Conservation (phyloP, 2,329 filamentous ascomycete genomes). For the Exophiala oligosperma region DNA sequence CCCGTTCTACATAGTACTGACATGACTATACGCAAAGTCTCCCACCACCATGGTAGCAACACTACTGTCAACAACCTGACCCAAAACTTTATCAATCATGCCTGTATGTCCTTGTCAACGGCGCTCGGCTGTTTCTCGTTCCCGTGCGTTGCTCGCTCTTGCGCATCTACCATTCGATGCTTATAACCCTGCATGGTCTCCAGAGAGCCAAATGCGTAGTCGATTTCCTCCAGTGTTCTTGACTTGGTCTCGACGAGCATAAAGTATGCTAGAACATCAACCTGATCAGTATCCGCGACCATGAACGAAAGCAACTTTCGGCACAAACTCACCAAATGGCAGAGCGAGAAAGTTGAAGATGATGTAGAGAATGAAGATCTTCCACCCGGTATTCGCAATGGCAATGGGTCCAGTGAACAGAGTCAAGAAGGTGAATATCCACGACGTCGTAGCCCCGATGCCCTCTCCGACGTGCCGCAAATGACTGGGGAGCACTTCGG, state of each 20-base stretch:
- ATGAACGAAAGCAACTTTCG: background rate
- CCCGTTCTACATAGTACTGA: no score
- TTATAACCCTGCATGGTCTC: background rate
- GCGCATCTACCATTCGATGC: background rate
- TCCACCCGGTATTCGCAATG: background rate
- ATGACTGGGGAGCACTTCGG: slow-evolving; percentile 1
- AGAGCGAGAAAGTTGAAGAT: slow-evolving; percentile 42
- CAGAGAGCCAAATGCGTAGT: background rate
- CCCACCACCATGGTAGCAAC: no score
- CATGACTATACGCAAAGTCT: no score
- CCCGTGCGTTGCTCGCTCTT: no score
- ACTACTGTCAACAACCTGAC: no score
- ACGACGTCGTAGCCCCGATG: background rate
- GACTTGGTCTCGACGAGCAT: slow-evolving; percentile 1
- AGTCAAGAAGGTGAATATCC: slow-evolving; percentile 3
- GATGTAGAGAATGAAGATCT: slow-evolving; percentile 5
- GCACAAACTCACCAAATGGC: slow-evolving; percentile 44
- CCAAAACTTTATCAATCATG: no score
- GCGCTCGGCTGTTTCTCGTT: no score
- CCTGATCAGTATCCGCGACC: background rate
- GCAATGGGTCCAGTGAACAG: background rate
- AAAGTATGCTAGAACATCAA: slow-evolving; percentile 1
- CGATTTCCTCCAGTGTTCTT: slow-evolving; percentile 1
- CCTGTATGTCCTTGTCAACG: no score
- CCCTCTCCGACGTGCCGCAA: background rate